A percentile compares a stretch with the other conserved stretches of the same genome.
These are phyloP conservation scores for Dactylellina haptotyla DNA, from an alignment of 2,329 filamentous ascomycete species.

Conservation along the genomic window DNA sequence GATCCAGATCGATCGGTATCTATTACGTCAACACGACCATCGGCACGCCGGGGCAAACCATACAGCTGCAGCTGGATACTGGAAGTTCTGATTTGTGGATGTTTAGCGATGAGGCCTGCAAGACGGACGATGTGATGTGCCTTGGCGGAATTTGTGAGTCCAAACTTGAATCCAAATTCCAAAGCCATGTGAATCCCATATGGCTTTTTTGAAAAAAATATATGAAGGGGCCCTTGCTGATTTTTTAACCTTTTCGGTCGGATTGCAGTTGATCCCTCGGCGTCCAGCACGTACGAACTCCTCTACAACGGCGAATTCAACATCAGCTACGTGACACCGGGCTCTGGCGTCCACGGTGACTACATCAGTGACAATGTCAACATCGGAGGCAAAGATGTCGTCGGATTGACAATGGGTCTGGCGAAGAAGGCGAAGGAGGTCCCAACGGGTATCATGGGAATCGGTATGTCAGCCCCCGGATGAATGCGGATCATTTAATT, in stretches of 20 bases:
- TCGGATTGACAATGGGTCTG: constrained; percentile 47
- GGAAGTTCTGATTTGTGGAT: constrained; percentile 73
- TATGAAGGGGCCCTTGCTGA: constrained; percentile 14
- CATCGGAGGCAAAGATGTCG: constrained; percentile 11
- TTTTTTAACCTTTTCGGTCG: background rate
- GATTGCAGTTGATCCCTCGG: constrained; percentile 11
- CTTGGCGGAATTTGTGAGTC: constrained; percentile 46
- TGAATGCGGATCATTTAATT: background rate
- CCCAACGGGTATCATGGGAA: constrained; percentile 52
- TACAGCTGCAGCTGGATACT: constrained; percentile 71
- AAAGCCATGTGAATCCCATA: too few relatives aligned
- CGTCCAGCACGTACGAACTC: constrained; percentile 26
- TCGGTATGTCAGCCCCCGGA: constrained; percentile 21
- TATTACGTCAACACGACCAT: constrained; percentile 68
- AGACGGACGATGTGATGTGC: constrained; percentile 23
- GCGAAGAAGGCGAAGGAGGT: constrained; percentile 39
- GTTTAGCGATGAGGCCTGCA: constrained; percentile 45
- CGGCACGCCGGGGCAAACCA: constrained; percentile 68
- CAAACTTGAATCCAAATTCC: too few relatives aligned
- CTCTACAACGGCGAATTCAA: constrained; percentile 47
- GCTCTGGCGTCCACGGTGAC: constrained; percentile 48
- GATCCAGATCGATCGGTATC: constrained; percentile 57
- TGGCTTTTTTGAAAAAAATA: too few relatives aligned
- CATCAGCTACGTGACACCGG: constrained; percentile 48
- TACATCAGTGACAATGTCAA: constrained; percentile 41